phyloP scores from a whole-genome alignment of 73 alveolate genomes.

The Halteria grandinella region DNA sequence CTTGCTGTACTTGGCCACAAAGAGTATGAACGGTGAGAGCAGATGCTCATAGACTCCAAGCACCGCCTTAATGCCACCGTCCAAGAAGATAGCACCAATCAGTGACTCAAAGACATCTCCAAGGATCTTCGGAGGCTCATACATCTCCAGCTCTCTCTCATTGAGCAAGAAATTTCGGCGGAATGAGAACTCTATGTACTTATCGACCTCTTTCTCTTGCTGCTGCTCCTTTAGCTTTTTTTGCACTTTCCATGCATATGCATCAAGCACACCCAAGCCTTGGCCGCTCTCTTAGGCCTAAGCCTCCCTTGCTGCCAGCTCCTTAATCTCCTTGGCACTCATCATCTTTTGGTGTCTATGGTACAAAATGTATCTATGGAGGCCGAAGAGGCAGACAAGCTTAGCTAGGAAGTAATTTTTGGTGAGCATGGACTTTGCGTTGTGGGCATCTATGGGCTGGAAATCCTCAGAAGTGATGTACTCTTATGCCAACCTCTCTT shows the following conservation, averaged over 20 bases:
- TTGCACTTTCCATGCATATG: background rate
- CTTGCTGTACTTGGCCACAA: slow-evolving; percentile 52
- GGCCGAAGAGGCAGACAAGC: slow-evolving; percentile 48
- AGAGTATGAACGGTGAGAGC: slow-evolving; percentile 53
- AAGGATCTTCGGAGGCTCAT: slow-evolving; percentile 64
- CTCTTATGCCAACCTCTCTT: slow-evolving; percentile 29
- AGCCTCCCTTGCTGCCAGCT: background rate
- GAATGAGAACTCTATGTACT: slow-evolving; percentile 23
- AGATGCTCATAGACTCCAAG: slow-evolving; percentile 37
- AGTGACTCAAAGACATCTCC: slow-evolving; percentile 67
- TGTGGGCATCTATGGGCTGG: slow-evolving; percentile 54
- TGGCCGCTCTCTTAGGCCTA: background rate
- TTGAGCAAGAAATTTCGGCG: slow-evolving; percentile 8
- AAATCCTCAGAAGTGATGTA: slow-evolving; percentile 35
- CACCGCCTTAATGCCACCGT: slow-evolving; percentile 57
- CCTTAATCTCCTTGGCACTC: no score
- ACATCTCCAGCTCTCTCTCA: slow-evolving; percentile 36
- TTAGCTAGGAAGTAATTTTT: slow-evolving; percentile 65
- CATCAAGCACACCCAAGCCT: background rate
- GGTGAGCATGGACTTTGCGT: slow-evolving; percentile 46
- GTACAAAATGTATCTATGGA: slow-evolving; percentile 51
- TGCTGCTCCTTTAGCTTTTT: background rate
- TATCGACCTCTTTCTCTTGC: slow-evolving; percentile 27
- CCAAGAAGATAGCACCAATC: slow-evolving; percentile 63
- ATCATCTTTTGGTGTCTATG: no score